phyloP scores from a whole-genome alignment of 2,329 filamentous ascomycete genomes.

The Aspergillus melleus region DNA sequence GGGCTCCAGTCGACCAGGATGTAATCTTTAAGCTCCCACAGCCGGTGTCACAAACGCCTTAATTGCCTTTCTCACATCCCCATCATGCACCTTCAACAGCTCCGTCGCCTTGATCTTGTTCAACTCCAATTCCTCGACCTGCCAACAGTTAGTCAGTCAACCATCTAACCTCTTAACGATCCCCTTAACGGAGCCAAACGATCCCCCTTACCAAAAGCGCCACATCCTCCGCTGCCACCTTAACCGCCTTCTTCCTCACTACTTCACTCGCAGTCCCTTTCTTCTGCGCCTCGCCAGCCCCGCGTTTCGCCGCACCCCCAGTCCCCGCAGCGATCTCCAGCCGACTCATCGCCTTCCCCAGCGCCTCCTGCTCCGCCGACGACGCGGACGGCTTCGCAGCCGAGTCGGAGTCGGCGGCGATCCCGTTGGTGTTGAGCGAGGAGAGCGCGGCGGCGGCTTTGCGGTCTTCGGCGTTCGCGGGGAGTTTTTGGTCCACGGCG shows the following conservation, averaged over 20 bases:
- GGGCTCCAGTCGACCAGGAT: background rate
- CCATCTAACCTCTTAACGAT: background rate
- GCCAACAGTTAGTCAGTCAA: background rate
- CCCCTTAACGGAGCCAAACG: background rate
- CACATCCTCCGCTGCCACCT: constrained; percentile 48
- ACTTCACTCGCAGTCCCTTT: constrained; percentile 25
- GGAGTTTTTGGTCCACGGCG: constrained; percentile 33
- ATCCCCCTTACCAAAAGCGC: constrained; percentile 43
- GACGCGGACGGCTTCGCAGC: constrained; percentile 33
- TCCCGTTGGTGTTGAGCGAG: constrained; percentile 45
- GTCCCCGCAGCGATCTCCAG: constrained; percentile 45
- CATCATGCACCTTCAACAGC: constrained; percentile 47
- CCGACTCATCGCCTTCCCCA: constrained; percentile 52
- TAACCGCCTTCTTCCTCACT: constrained; percentile 44
- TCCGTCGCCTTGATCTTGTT: constrained; percentile 49
- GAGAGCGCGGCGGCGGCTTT: constrained; percentile 52
- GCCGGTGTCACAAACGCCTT: constrained; percentile 41
- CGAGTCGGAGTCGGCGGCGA: constrained; percentile 34
- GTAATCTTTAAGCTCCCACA: constrained; percentile 12
- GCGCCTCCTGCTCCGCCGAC: constrained; percentile 47
- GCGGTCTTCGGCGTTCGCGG: constrained; percentile 51
- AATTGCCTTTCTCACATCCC: constrained; percentile 43
- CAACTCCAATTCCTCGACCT: constrained; percentile 49
- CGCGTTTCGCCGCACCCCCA: constrained; percentile 19
- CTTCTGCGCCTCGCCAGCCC: constrained; percentile 26